Conservation (phyloP, 768 basidiomycete genomes). For the Peribolospora baueri region DNA sequence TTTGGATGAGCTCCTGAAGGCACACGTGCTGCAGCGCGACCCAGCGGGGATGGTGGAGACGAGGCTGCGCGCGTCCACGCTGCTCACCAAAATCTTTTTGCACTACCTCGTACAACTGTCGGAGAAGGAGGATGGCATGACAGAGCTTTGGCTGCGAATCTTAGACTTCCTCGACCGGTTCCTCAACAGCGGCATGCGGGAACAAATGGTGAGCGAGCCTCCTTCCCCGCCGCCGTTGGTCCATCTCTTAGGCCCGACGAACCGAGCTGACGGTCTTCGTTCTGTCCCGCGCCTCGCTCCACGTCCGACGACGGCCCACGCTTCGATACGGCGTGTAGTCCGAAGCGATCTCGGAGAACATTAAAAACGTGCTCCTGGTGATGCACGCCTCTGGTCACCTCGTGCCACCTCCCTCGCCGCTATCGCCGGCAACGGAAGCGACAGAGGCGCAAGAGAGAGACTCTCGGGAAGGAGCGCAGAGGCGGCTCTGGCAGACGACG, state of each 20-base stretch:
- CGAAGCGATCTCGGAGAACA: constrained; percentile 83
- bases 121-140: constrained; percentile 29
- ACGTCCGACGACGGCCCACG: no score
- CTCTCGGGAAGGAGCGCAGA: no score
- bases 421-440: no score
- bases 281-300: no score
- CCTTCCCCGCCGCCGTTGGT: neutral
- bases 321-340: constrained; percentile 27
- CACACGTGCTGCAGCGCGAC: constrained; percentile 52
- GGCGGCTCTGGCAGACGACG: no score
- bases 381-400: constrained; percentile 78
- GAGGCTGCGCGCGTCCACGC: constrained; percentile 57
- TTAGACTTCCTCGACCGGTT: constrained; percentile 68
- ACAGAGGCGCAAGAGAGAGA: no score
- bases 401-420: constrained; percentile 28
- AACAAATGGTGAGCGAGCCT: constrained; percentile 48
- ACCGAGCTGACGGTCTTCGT: neutral
- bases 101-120: constrained; percentile 30
- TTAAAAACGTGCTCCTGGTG: constrained; percentile 87
- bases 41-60: constrained; percentile 72
- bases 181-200: constrained; percentile 61
- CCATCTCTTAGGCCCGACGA: no score
- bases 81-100: constrained; percentile 88
- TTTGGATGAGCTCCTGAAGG: constrained; percentile 68
- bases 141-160: constrained; percentile 66